These are phyloP conservation scores for Cercophora scortea DNA, from an alignment of 495 filamentous ascomycete species.

Conservation along the genomic window DNA sequence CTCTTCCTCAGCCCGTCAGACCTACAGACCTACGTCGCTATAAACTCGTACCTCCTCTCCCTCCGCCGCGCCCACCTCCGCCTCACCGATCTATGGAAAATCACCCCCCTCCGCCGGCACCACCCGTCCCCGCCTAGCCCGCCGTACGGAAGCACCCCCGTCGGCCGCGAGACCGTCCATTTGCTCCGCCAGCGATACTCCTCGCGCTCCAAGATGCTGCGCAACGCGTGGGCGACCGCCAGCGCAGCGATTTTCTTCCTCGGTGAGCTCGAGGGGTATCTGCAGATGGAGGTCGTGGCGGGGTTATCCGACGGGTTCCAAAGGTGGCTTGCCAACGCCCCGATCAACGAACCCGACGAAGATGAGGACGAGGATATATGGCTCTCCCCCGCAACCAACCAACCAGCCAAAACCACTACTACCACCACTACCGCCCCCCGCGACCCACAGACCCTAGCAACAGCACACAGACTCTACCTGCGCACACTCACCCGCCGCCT, in stretches of 20 bases:
- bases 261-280: constrained; percentile 73
- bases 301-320: constrained; percentile 66
- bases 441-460: constrained; percentile 78
- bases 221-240: constrained; percentile 79
- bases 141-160: constrained; percentile 50
- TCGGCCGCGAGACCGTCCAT: constrained; percentile 46
- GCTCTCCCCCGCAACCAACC: constrained; percentile 21
- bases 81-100: constrained; percentile 77
- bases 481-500: constrained; percentile 55
- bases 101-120: constrained; percentile 64
- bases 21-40: constrained; percentile 66
- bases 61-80: constrained; percentile 76
- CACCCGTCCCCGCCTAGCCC: constrained; percentile 63
- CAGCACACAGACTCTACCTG: constrained; percentile 71
- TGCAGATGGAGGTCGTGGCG: constrained; percentile 82
- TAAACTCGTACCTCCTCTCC: constrained; percentile 80
- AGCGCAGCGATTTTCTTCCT: constrained; percentile 81
- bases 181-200: constrained; percentile 52
- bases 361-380: constrained; percentile 21
- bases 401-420: constrained; percentile 44
- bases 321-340: constrained; percentile 29
- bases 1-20: constrained; percentile 74
- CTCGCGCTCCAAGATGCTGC: constrained; percentile 52
- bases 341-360: not conserved
- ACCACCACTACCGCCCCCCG: constrained; percentile 22